These are phyloP conservation scores for Lichina pygmaea DNA, from an alignment of 495 filamentous ascomycete species.

Conservation along the genomic window DNA sequence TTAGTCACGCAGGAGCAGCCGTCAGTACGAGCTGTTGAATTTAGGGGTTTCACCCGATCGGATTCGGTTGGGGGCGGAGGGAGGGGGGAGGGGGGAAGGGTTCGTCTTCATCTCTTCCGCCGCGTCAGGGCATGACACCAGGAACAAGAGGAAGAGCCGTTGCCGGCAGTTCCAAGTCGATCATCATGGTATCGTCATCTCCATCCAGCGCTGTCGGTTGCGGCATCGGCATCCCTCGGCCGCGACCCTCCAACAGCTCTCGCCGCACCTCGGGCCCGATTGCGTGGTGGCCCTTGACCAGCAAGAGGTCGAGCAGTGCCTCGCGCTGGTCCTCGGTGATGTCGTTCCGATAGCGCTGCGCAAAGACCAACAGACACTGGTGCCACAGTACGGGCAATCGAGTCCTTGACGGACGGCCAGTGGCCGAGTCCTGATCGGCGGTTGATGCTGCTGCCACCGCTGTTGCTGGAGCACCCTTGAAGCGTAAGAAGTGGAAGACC, in stretches of 20 bases:
- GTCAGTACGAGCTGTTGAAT: no score
- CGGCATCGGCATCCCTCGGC: conserved; percentile 49
- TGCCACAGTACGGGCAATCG: conserved; percentile 76
- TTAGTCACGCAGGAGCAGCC: no score
- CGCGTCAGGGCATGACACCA: no score
- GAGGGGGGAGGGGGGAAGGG: no score
- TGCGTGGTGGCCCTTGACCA: conserved; percentile 60
- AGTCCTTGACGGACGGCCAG: conserved; percentile 11
- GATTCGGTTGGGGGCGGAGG: no score
- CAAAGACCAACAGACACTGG: conserved; percentile 68
- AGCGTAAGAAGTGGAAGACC: conserved; percentile 89
- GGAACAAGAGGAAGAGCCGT: no score
- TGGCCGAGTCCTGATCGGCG: conserved; percentile 13
- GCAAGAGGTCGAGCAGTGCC: conserved; percentile 66
- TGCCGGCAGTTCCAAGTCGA: conserved; percentile 6
- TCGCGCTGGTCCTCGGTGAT: conserved; percentile 86
- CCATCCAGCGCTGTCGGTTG: conserved; percentile 30
- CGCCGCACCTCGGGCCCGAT: conserved; percentile 82
- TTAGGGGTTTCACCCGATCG: no score
- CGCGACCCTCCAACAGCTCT: conserved; percentile 71
- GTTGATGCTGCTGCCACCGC: conserved; percentile 9
- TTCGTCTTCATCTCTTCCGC: no score
- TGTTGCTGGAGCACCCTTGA: conserved; percentile 17
- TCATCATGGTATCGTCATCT: conserved; percentile 74
- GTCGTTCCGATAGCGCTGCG: conserved; percentile 79